A percentile compares a stretch with the other conserved stretches of the same genome.
Evolutionary conservation across 495 filamentous ascomycete genomes (phyloP).

Genomic region (Podospora sp.): DNA sequence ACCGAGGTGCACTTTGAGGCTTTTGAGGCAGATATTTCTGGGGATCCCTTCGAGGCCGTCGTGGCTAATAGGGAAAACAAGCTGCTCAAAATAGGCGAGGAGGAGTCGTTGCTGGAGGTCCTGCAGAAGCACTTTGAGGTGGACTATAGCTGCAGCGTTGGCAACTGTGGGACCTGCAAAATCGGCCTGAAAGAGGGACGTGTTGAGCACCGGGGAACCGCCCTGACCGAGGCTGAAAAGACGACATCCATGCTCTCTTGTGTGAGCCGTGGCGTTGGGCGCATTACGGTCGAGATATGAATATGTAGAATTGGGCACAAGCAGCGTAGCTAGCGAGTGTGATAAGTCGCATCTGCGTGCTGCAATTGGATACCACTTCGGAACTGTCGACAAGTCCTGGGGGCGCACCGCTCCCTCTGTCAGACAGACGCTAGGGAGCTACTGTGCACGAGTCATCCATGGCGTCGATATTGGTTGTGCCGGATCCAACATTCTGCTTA

Average conservation of each 20-base stretch:
- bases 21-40: slow-evolving; percentile 52
- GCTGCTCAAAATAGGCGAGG: slow-evolving; percentile 41
- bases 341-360: neutral
- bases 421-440: neutral
- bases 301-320: slow-evolving; percentile 12
- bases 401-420: neutral
- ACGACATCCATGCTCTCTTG: slow-evolving; percentile 47
- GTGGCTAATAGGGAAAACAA: slow-evolving; percentile 38
- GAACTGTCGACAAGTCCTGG: neutral
- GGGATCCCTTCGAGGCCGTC: slow-evolving; percentile 59
- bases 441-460: slow-evolving; percentile 4
- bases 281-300: slow-evolving; percentile 50
- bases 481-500: slow-evolving; percentile 8
- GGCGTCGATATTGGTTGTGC: slow-evolving; percentile 4
- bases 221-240: slow-evolving; percentile 49
- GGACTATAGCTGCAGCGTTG: slow-evolving; percentile 56
- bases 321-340: neutral
- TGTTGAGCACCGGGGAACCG: slow-evolving; percentile 58
- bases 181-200: slow-evolving; percentile 50
- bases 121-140: slow-evolving; percentile 47
- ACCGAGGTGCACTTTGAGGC: slow-evolving; percentile 59
- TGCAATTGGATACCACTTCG: neutral
- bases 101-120: slow-evolving; percentile 50
- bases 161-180: slow-evolving; percentile 63
- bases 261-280: slow-evolving; percentile 51